Base-by-base conservation (phyloP, 306 rosid genomes). In the Hippophae tibetana region DNA sequence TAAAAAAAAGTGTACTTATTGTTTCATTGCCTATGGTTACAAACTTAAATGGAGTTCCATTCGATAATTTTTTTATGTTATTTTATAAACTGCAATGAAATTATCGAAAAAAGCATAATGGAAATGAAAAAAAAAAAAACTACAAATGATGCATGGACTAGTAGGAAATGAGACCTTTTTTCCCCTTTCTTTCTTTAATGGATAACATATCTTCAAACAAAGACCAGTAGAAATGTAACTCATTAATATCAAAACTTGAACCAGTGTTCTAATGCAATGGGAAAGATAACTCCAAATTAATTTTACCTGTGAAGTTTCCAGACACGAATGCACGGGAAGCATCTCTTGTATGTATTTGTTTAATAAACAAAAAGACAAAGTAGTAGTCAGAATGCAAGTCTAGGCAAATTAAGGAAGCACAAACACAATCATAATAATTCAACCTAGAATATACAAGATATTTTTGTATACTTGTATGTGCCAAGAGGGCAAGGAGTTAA, bases 311-410 rank as follows among this genome's bases (percentile, higher is more conserved):
- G 80, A 90, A 90, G 78, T 90, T 90, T 72, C 97, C 97, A 5
- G 96, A 90, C 71, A 90, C 95, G 77, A 87, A 90, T n/a, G 97
- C 95, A 9, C 96, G 87, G 38, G 97, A 90, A 72, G 96, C 97
- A 63, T 90, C 97, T 80, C 97, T 90, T 74, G 59, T 67, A 63
- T 41, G 13, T 27, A 69, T 61, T 13, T 51, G 31, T 58, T 52
- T 38, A 31, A 31, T 31, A 31, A 31, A 31, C 38, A 71, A 31
- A 12, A 42, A 14, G 47, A 57, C 6, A 64, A 66, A 79, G 55
- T 31, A 25, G 12, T 10, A 47, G 57, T 70, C 52, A 66, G 64
- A 38, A 52, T 9, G 40, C 27, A 41, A 51, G 31, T 58, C 11
- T 40, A 57, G 8, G 8, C 13, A 31, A 50, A 47, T 3, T 42